These are phyloP conservation scores for Exophiala spinifera DNA, from an alignment of 2,329 filamentous ascomycete genomes.

Conservation along the genomic window DNA sequence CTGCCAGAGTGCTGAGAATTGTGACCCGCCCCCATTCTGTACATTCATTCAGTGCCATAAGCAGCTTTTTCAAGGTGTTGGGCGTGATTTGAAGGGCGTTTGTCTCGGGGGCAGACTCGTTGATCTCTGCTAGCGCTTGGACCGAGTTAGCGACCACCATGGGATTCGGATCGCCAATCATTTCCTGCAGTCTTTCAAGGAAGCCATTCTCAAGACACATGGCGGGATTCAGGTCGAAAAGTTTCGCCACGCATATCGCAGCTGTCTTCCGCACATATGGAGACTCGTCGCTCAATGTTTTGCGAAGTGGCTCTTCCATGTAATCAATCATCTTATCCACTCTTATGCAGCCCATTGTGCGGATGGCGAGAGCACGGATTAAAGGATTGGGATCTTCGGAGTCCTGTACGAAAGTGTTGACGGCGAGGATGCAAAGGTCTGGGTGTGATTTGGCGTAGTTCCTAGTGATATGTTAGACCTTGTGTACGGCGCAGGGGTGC, in stretches of 20 bases:
- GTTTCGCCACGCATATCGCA: slow-evolving; percentile 94
- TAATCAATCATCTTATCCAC: slow-evolving; percentile 99
- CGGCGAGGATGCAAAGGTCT: slow-evolving; percentile 94
- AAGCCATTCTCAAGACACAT: slow-evolving; percentile 98
- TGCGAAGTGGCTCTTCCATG: slow-evolving; percentile 96
- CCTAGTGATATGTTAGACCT: slow-evolving; percentile 50
- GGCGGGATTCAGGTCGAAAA: slow-evolving; percentile 88
- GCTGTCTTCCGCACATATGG: slow-evolving; percentile 98
- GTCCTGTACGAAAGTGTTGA: slow-evolving; percentile 99
- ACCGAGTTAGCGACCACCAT: slow-evolving; percentile 99
- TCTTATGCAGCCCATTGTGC: slow-evolving; percentile 97
- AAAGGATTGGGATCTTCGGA: slow-evolving; percentile 97
- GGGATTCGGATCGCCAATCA: slow-evolving; percentile 95
- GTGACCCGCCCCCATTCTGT: slow-evolving; percentile 98
- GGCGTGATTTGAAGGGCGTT: slow-evolving; percentile 79
- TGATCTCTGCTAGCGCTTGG: slow-evolving; percentile 86
- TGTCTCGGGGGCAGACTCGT: slow-evolving; percentile 85
- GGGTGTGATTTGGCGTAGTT: slow-evolving; percentile 99
- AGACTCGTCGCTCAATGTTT: slow-evolving; percentile 94
- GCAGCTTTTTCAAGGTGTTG: slow-evolving; percentile 83
- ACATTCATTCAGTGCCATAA: slow-evolving; percentile 95
- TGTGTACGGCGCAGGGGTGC: background rate
- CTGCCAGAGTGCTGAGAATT: slow-evolving; percentile 81
- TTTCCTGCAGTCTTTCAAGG: slow-evolving; percentile 84
- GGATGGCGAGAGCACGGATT: slow-evolving; percentile 88